phyloP scores from a whole-genome alignment of 805 yeast genomes.

The Candida golubevii region DNA sequence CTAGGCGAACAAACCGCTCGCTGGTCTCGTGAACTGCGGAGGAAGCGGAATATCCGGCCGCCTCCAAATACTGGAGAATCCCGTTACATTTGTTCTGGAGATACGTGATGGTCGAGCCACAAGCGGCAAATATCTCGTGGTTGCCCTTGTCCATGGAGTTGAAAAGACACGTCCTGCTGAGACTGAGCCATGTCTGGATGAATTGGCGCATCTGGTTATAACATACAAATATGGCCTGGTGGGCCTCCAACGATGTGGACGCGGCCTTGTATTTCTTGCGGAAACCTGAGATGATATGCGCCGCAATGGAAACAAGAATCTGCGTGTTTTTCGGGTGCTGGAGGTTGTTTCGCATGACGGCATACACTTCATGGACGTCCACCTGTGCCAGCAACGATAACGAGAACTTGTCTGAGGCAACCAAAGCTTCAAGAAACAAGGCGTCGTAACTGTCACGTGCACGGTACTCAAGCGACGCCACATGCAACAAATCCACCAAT shows the following conservation, averaged over 20 bases:
- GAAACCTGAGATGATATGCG: slow-evolving; percentile 6
- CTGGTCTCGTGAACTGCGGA: neutral
- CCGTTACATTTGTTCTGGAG: slow-evolving; percentile 3
- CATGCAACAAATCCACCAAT: slow-evolving; percentile 14
- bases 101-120: slow-evolving; percentile 8
- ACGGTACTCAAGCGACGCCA: neutral
- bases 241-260: slow-evolving; percentile 10
- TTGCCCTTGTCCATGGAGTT: slow-evolving; percentile 20
- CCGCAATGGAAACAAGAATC: slow-evolving; percentile 7
- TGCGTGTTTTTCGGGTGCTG: slow-evolving; percentile 16
- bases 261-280: neutral
- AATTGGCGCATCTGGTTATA: slow-evolving; percentile 2
- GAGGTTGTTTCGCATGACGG: slow-evolving; percentile 6
- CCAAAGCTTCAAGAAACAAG: slow-evolving; percentile 23
- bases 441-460: slow-evolving; percentile 16
- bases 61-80: slow-evolving; percentile 5
- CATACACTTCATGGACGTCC: slow-evolving; percentile 5
- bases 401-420: slow-evolving; percentile 16
- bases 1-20: neutral
- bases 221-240: slow-evolving; percentile 10
- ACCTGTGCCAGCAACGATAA: neutral
- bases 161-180: slow-evolving; percentile 12
- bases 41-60: neutral
- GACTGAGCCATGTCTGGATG: slow-evolving; percentile 13
- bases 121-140: slow-evolving; percentile 23